Evolutionary conservation across 768 basidiomycete species (phyloP).

Genomic region (Ramaria sp.): DNA sequence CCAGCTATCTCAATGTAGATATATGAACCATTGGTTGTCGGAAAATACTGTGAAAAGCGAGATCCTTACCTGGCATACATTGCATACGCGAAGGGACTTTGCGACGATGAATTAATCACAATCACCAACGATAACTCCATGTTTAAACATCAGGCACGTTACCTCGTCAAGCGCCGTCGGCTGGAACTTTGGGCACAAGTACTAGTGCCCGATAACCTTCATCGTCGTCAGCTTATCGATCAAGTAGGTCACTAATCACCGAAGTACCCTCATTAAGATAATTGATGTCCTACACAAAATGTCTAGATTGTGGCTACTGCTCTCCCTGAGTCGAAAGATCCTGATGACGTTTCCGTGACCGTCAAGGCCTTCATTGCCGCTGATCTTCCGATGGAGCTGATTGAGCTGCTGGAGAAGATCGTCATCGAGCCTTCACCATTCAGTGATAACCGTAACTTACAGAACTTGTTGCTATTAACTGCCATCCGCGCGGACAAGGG

Average conservation of each 20-base stretch:
- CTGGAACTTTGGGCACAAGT: conserved; percentile 97
- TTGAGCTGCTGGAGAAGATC: conserved; percentile 97
- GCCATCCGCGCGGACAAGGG: conserved; percentile 97
- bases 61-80: conserved; percentile 99
- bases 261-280: background rate
- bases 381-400: conserved; percentile 92
- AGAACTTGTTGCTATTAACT: conserved; percentile 89
- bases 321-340: conserved; percentile 92
- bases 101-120: conserved; percentile 91
- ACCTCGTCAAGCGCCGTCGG: conserved; percentile 91
- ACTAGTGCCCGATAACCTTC: conserved; percentile 75
- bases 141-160: conserved; percentile 99
- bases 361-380: conserved; percentile 98
- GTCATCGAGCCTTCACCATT: conserved; percentile 95
- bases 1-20: conserved; percentile 36
- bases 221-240: conserved; percentile 90
- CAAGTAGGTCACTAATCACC: conserved; percentile 44
- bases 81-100: conserved; percentile 97
- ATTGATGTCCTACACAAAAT: background rate
- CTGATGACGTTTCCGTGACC: conserved; percentile 95
- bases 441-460: conserved; percentile 93
- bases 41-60: conserved; percentile 98
- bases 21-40: conserved; percentile 94
- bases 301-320: conserved; percentile 84
- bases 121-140: conserved; percentile 99